Conservation (phyloP, 2,329 filamentous ascomycete species). For the Fusarium penzigii region DNA sequence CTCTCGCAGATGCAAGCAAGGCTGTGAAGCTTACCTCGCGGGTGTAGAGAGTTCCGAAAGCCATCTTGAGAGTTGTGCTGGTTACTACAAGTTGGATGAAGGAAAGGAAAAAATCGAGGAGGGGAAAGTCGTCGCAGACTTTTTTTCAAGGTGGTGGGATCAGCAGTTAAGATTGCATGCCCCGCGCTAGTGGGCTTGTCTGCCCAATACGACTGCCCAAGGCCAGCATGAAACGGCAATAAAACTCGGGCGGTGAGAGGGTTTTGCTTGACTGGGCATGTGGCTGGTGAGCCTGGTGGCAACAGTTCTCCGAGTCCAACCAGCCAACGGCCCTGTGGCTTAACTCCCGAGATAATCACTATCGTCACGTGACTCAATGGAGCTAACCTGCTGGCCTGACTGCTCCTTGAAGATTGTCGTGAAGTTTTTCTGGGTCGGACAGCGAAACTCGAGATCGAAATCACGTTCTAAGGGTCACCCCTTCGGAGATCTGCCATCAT, state of each 20-base stretch:
- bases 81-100: slow-evolving; percentile 30
- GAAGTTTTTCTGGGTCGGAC: slow-evolving; percentile 29
- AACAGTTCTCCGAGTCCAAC: too few relatives aligned
- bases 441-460: slow-evolving; percentile 22
- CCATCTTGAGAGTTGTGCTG: slow-evolving; percentile 63
- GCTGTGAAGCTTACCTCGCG: slow-evolving; percentile 60
- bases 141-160: slow-evolving; percentile 33
- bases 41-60: slow-evolving; percentile 98
- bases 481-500: slow-evolving; percentile 32
- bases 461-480: slow-evolving; percentile 25
- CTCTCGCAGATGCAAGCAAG: neutral
- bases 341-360: neutral
- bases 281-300: slow-evolving; percentile 18
- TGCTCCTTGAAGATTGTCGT: slow-evolving; percentile 17
- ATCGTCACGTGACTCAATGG: slow-evolving; percentile 29
- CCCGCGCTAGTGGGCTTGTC: slow-evolving; percentile 34
- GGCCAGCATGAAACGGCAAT: slow-evolving; percentile 23
- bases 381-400: slow-evolving; percentile 11
- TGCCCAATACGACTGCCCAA: slow-evolving; percentile 25
- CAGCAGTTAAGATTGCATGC: slow-evolving; percentile 33
- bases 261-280: too few relatives aligned
- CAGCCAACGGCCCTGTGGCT: too few relatives aligned
- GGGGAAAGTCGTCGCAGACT: slow-evolving; percentile 24
- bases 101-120: slow-evolving; percentile 23
- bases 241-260: slow-evolving; percentile 10